Evolutionary conservation across 116 monocot species (phyloP).

Genomic region (Iris pallida): DNA sequence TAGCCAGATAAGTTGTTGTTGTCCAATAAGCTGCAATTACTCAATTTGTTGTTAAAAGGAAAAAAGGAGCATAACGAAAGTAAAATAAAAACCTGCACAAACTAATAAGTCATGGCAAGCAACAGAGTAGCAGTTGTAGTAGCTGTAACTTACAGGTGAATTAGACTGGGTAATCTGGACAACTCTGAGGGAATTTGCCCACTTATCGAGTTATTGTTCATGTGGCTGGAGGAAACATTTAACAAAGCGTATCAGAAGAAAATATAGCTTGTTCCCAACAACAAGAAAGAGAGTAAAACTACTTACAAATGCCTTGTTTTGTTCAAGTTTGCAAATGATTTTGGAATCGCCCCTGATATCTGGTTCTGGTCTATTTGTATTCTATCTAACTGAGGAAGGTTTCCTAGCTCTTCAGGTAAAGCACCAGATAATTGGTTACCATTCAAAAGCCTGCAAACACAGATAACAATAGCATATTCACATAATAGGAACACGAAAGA

Average conservation of each 20-base stretch:
- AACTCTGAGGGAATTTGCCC: slow-evolving; percentile 77
- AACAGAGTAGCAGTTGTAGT: not conserved
- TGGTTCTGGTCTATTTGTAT: slow-evolving; percentile 93
- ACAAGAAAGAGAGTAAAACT: slow-evolving; percentile 4
- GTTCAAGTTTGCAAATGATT: slow-evolving; percentile 76
- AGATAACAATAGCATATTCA: not conserved
- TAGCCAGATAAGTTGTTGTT: slow-evolving; percentile 87
- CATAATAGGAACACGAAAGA: not conserved
- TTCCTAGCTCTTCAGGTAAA: slow-evolving; percentile 85
- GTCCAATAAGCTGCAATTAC: slow-evolving; percentile 69
- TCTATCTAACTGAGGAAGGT: slow-evolving; percentile 68
- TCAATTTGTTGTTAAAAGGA: slow-evolving; percentile 1
- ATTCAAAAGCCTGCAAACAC: slow-evolving; percentile 77
- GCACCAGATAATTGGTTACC: slow-evolving; percentile 77
- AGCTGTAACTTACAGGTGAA: slow-evolving; percentile 67
- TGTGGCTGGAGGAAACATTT: slow-evolving; percentile 54
- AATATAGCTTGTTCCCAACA: slow-evolving; percentile 4
- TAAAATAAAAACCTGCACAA: not conserved
- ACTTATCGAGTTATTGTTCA: slow-evolving; percentile 92
- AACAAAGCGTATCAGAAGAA: slow-evolving; percentile 6
- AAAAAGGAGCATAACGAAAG: not conserved
- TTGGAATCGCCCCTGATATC: slow-evolving; percentile 84
- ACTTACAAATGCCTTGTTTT: slow-evolving; percentile 93
- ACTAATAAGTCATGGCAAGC: not conserved
- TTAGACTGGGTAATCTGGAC: slow-evolving; percentile 53